Evolutionary conservation across 2,329 filamentous ascomycete species (phyloP).

Genomic region (Chaetomiaceae sp.): DNA sequence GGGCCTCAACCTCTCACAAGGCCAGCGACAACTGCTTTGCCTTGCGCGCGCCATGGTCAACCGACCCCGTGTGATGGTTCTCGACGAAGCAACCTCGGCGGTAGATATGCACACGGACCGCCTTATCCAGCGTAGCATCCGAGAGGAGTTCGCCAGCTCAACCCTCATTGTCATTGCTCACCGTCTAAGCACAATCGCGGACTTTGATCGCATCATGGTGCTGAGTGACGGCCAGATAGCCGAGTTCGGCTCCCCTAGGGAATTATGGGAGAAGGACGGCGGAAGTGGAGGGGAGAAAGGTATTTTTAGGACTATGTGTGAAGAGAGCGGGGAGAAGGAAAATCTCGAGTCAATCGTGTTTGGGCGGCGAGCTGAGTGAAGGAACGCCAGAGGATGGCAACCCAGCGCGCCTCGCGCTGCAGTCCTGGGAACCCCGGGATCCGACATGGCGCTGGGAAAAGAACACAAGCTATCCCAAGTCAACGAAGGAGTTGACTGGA

Average conservation of each 20-base stretch:
- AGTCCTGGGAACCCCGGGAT: no score
- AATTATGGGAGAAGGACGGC: conserved; percentile 49
- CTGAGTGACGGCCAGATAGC: conserved; percentile 62
- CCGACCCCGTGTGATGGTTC: conserved; percentile 70
- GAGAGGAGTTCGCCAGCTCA: conserved; percentile 64
- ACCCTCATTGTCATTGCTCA: conserved; percentile 73
- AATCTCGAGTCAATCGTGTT: not conserved
- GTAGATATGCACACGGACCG: conserved; percentile 73
- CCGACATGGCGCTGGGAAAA: no score
- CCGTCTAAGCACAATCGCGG: conserved; percentile 68
- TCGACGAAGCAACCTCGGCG: conserved; percentile 74
- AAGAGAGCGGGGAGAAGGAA: not conserved
- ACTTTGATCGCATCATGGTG: conserved; percentile 71
- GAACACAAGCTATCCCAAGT: no score
- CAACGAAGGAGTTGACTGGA: no score
- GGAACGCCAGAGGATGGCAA: not conserved
- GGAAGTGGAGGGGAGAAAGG: not conserved
- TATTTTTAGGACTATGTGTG: not conserved
- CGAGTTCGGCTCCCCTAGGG: conserved; percentile 61
- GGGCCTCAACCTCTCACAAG: conserved; percentile 71
- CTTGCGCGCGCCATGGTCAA: conserved; percentile 68
- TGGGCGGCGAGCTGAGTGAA: not conserved
- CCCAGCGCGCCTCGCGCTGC: no score
- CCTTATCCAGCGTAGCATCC: conserved; percentile 68
- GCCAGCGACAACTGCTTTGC: conserved; percentile 71